These are phyloP conservation scores for Tanacetum coccineum DNA, from an alignment of 129 eudicot genomes.

Conservation along the genomic window DNA sequence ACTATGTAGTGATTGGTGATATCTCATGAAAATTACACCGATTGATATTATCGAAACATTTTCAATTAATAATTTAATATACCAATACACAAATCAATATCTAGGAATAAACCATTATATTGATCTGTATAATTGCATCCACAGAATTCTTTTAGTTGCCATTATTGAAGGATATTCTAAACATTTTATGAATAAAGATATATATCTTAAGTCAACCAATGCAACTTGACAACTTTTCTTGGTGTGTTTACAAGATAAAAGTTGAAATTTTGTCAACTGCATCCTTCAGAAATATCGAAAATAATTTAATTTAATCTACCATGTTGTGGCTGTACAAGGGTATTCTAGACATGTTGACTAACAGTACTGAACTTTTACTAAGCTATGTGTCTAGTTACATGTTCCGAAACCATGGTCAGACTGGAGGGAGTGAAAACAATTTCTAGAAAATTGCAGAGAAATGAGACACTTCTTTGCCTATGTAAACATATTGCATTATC, in stretches of 20 bases:
- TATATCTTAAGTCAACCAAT: slow-evolving; percentile 11
- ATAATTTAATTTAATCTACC: slow-evolving; percentile 8
- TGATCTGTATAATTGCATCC: not conserved
- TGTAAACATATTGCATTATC: not conserved
- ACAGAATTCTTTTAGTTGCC: not conserved
- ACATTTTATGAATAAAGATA: not conserved
- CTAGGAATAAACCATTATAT: not conserved
- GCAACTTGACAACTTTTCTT: slow-evolving; percentile 10
- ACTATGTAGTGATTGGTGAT: not conserved
- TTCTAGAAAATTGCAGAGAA: no score
- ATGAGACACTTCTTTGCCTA: not conserved
- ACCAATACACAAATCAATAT: not conserved
- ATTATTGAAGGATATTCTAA: not conserved
- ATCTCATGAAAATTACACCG: not conserved
- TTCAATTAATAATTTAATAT: not conserved
- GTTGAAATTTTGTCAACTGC: not conserved
- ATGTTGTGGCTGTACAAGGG: not conserved
- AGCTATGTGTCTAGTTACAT: no score
- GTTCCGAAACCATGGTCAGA: no score
- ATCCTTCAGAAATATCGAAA: not conserved
- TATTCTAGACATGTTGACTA: not conserved
- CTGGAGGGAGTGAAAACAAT: no score
- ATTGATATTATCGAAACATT: not conserved
- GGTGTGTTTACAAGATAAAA: slow-evolving; percentile 10
- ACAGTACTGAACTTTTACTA: no score